Conservation (phyloP, 129 eudicot species). For the Escallonia herrerae region DNA sequence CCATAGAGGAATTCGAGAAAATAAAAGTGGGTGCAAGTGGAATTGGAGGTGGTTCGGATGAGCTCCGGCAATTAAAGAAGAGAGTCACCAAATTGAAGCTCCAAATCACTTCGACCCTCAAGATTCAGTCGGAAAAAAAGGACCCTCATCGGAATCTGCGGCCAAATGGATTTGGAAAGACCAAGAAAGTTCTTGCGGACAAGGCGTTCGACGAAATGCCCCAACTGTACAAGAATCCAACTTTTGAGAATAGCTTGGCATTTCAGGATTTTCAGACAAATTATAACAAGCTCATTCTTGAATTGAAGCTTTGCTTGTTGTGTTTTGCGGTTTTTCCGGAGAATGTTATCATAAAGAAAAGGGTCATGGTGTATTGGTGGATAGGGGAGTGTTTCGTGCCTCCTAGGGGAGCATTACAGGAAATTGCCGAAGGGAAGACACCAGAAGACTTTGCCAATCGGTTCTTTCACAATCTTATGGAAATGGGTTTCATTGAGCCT, state of each 20-base stretch:
- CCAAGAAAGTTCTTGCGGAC: not conserved
- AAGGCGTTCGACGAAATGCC: not conserved
- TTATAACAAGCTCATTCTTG: not conserved
- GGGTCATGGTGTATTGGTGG: slow-evolving; percentile 4
- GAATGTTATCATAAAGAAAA: slow-evolving; percentile 4
- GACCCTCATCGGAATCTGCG: not conserved
- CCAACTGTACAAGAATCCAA: not conserved
- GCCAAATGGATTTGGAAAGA: not conserved
- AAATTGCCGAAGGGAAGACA: not conserved
- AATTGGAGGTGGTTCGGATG: not conserved
- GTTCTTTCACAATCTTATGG: slow-evolving; percentile 1
- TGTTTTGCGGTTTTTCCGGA: not conserved
- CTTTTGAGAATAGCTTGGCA: not conserved
- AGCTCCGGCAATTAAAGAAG: not conserved
- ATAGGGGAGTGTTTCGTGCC: slow-evolving; percentile 3
- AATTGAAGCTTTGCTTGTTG: not conserved
- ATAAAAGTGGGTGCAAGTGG: not conserved
- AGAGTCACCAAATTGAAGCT: not conserved
- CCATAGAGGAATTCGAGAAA: not conserved
- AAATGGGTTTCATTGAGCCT: slow-evolving; percentile 23
- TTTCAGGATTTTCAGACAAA: not conserved
- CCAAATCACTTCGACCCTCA: not conserved
- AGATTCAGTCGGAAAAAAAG: not conserved
- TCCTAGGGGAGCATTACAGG: not conserved
- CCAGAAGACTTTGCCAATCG: slow-evolving; percentile 6